Evolutionary conservation across 2,329 filamentous ascomycete species (phyloP), one percentile per base, ranked within the genome.

Genomic region (Pseudomassariella vexata): DNA sequence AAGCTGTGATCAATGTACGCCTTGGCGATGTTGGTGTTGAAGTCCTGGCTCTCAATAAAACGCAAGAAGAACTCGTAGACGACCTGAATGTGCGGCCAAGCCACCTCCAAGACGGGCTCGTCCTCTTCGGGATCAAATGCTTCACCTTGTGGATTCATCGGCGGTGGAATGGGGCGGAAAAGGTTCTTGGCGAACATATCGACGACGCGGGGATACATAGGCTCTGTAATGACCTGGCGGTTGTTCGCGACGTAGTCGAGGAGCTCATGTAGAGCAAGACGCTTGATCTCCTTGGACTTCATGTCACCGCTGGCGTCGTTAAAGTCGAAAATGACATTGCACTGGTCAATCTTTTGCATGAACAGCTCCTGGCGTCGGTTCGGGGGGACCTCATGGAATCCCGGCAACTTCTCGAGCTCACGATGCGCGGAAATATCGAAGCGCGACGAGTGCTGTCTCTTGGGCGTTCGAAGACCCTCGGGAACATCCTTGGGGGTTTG

Each of bases 281-380:
- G 79, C 70, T 98, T 98, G 72, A 98, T 96, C 64, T 98, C 92
- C 68, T 98, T 98, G 28, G 90, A 95, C 62, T 98, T 98, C 89
- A 98, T 96, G 57, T 98, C 92, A 46, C 83, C 89, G 45, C 86
- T 94, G 29, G 90, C 87, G 61, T 98, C 92, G 57, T 96, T 98
- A 67, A 98, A 98, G 65, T 98, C 92, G 56, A 98, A 98, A 52
- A 98, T 98, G 67, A 98, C 94, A 57, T 98, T 98, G 70, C 92
- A 98, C 60, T 98, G 92, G 52, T 96, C 92, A 48, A 98, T 92
- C 72, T 98, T 98, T 57, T 96, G 89, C 89, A 98, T 95, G 64
- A 98, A 98, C 12, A 98, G 76, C 49, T 96, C 90, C 63, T 95
- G 89, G 40, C 92, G 79, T 42, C 90, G 80, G 56, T 94, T 94